Conservation (phyloP, 1,139 yeast genomes). For the Geotrichum restrictum region DNA sequence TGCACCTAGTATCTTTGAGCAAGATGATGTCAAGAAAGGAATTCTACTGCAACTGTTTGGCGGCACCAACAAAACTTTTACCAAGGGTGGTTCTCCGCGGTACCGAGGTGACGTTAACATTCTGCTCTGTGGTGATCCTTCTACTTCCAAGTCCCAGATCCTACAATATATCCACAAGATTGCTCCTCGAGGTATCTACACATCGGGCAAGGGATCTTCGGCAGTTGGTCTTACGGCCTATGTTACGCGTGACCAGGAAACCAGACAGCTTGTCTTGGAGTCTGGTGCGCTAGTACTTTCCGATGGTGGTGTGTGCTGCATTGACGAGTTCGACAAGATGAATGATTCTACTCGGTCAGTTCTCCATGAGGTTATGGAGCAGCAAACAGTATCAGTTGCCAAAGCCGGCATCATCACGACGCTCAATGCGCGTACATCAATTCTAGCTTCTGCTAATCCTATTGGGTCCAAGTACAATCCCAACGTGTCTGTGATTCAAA, state of each 20-base stretch:
- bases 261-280: slow-evolving; percentile 87
- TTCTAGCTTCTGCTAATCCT: slow-evolving; percentile 96
- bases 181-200: slow-evolving; percentile 95
- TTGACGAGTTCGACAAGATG: slow-evolving; percentile 98
- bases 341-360: slow-evolving; percentile 90
- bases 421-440: slow-evolving; percentile 90
- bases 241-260: slow-evolving; percentile 88
- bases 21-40: slow-evolving; percentile 96
- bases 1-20: slow-evolving; percentile 93
- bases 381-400: slow-evolving; percentile 95
- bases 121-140: slow-evolving; percentile 94
- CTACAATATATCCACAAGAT: slow-evolving; percentile 93
- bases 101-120: slow-evolving; percentile 95
- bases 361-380: slow-evolving; percentile 98
- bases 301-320: slow-evolving; percentile 98
- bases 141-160: slow-evolving; percentile 92
- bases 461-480: slow-evolving; percentile 94
- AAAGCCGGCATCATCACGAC: slow-evolving; percentile 98
- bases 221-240: slow-evolving; percentile 99
- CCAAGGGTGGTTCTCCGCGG: slow-evolving; percentile 75
- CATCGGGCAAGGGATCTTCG: slow-evolving; percentile 97
- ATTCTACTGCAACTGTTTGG: slow-evolving; percentile 88
- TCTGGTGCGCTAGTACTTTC: slow-evolving; percentile 95
- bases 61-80: slow-evolving; percentile 85
- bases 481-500: slow-evolving; percentile 84